A percentile compares a stretch with the other conserved stretches of the same genome.
phyloP scores from a whole-genome alignment of 2,329 filamentous ascomycete species.

The Colletotrichum sp. region DNA sequence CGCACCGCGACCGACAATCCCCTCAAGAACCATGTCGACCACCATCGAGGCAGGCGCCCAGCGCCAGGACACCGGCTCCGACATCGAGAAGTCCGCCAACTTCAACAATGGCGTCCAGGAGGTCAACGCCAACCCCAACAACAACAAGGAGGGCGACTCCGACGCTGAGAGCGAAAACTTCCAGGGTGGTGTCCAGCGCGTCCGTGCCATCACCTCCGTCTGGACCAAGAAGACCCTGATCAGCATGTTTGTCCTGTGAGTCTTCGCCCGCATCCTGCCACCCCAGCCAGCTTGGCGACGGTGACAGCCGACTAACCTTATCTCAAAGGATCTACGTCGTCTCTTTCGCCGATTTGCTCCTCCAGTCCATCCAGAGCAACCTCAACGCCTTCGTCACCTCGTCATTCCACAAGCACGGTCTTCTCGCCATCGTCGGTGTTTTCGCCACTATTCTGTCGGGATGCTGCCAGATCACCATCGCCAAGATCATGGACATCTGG shows the following conservation, averaged over 20 bases:
- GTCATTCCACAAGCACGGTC: conserved; percentile 66
- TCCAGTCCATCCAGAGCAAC: conserved; percentile 45
- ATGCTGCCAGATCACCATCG: conserved; percentile 44
- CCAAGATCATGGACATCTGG: conserved; percentile 55
- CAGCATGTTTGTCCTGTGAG: conserved; percentile 44
- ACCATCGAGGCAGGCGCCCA: neutral
- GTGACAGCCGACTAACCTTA: neutral
- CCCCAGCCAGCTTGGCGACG: neutral
- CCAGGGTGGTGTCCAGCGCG: conserved; percentile 43
- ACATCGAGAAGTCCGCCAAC: conserved; percentile 13
- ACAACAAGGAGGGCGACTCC: neutral
- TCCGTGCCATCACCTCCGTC: conserved; percentile 32
- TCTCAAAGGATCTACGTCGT: conserved; percentile 41
- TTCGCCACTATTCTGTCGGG: conserved; percentile 55
- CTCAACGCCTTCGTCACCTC: conserved; percentile 57
- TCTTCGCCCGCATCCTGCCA: neutral
- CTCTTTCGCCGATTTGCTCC: conserved; percentile 39
- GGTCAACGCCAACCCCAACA: neutral
- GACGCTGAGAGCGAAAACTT: conserved; percentile 31
- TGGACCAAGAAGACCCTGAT: conserved; percentile 40
- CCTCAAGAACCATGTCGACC: neutral
- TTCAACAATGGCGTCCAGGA: conserved; percentile 10
- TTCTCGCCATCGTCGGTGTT: conserved; percentile 68
- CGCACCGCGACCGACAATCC: neutral
- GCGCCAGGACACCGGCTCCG: neutral